Conservation (phyloP, 768 basidiomycete species). For the Phaeotremella skinneri region DNA sequence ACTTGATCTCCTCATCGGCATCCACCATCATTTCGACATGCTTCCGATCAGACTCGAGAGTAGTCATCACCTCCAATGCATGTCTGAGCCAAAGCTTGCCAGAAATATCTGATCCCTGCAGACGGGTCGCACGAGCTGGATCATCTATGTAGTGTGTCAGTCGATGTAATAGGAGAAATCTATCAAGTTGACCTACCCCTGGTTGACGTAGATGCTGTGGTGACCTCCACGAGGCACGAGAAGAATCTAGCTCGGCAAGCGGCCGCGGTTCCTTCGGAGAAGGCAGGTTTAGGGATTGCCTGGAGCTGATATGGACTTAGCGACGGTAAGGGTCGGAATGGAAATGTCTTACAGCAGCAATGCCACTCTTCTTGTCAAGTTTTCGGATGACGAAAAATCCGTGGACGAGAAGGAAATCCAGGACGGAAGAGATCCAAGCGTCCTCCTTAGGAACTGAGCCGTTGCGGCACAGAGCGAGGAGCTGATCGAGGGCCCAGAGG, state of each 20-base stretch:
- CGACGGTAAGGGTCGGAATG: neutral
- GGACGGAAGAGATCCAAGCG: constrained; percentile 67
- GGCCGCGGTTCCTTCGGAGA: constrained; percentile 70
- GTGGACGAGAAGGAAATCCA: constrained; percentile 78
- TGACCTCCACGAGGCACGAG: constrained; percentile 70
- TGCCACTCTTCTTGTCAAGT: constrained; percentile 64
- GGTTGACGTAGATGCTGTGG: constrained; percentile 58
- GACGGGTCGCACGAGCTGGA: constrained; percentile 12
- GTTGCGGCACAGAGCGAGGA: constrained; percentile 73
- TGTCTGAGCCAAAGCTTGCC: constrained; percentile 78
- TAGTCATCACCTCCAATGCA: constrained; percentile 55
- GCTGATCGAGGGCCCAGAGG: constrained; percentile 82
- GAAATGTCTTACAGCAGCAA: constrained; percentile 60
- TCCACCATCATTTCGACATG: constrained; percentile 61
- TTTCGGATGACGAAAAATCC: constrained; percentile 77
- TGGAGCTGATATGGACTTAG: constrained; percentile 58
- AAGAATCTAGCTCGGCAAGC: constrained; percentile 70
- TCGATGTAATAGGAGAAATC: neutral
- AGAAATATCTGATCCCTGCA: constrained; percentile 62
- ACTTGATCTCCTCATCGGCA: constrained; percentile 60
- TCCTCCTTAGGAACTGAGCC: constrained; percentile 73
- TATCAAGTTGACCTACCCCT: constrained; percentile 54
- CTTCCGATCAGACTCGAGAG: constrained; percentile 66
- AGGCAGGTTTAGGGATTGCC: constrained; percentile 62
- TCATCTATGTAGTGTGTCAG: constrained; percentile 1